A percentile compares a stretch with the other conserved stretches of the same genome.
These are phyloP conservation scores for Phytophthora chlamydospora DNA, from an alignment of 352 stramenopile genomes.

Conservation along the genomic window DNA sequence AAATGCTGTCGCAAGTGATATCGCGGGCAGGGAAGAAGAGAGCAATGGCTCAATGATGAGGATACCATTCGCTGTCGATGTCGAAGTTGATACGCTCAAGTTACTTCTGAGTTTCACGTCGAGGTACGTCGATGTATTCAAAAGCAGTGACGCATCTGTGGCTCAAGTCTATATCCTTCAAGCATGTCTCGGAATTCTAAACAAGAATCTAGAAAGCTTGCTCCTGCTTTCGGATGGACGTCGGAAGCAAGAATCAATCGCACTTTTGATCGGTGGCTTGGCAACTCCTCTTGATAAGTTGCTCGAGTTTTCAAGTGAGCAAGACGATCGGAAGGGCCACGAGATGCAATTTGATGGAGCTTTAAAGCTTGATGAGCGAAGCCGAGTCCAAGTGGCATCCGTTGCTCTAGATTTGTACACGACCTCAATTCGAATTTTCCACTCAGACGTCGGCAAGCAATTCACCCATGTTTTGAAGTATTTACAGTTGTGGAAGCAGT, in stretches of 20 bases:
- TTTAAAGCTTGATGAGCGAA: conserved; percentile 23
- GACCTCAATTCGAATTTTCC: conserved; percentile 55
- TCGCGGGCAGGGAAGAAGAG: neutral
- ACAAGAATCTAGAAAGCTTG: conserved; percentile 46
- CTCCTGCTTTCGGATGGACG: conserved; percentile 18
- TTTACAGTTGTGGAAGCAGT: conserved; percentile 45
- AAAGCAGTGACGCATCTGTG: conserved; percentile 17
- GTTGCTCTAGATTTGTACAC: conserved; percentile 57
- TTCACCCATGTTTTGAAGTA: conserved; percentile 49
- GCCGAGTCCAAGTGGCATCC: conserved; percentile 32
- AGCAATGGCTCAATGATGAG: neutral
- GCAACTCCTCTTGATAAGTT: conserved; percentile 40
- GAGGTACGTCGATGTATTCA: conserved; percentile 42
- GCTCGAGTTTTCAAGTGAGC: conserved; percentile 34
- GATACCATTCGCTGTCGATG: conserved; percentile 55
- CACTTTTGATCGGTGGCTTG: conserved; percentile 32
- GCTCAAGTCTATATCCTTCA: conserved; percentile 45
- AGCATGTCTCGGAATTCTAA: conserved; percentile 49
- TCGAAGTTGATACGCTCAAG: conserved; percentile 40
- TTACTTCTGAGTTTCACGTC: conserved; percentile 39
- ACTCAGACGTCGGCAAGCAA: conserved; percentile 54
- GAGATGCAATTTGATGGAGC: neutral
- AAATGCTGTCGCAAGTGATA: conserved; percentile 39
- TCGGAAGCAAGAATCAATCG: conserved; percentile 21
- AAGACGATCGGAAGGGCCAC: neutral